Conservation (phyloP, 495 filamentous ascomycete species). For the Melanomma pulvis-pyrius region DNA sequence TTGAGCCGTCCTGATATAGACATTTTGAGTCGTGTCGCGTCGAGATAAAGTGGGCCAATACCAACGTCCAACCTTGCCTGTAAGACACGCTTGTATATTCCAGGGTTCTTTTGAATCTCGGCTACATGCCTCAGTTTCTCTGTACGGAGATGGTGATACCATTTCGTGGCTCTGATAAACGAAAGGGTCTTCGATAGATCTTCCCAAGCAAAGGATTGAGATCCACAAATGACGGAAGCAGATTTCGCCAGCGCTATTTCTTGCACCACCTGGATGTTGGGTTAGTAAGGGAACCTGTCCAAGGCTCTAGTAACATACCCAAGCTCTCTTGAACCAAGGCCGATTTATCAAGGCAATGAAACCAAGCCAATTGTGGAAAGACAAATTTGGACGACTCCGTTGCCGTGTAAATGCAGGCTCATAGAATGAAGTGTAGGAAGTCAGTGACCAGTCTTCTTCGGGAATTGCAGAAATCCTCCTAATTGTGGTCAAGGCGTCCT, state of each 20-base stretch:
- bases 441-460: constrained; percentile 18
- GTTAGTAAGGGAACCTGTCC: neutral
- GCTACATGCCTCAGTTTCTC: constrained; percentile 26
- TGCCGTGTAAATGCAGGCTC: neutral
- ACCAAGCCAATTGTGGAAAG: constrained; percentile 32
- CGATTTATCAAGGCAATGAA: constrained; percentile 33
- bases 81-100: constrained; percentile 25
- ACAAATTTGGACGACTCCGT: constrained; percentile 10
- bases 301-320: constrained; percentile 7
- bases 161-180: constrained; percentile 28
- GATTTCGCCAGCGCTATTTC: constrained; percentile 30
- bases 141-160: constrained; percentile 35
- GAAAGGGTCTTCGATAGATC: constrained; percentile 26
- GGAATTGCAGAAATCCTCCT: constrained; percentile 14
- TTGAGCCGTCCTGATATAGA: neutral
- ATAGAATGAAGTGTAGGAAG: constrained; percentile 30
- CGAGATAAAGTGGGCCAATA: constrained; percentile 23
- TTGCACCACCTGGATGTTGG: constrained; percentile 24
- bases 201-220: constrained; percentile 24
- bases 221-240: constrained; percentile 25
- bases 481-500: constrained; percentile 19
- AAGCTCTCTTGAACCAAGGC: constrained; percentile 33
- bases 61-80: constrained; percentile 19
- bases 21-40: constrained; percentile 22
- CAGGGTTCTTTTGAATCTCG: constrained; percentile 9